These are phyloP conservation scores for Coemansia sp. DNA, from an alignment of 192 early-diverging fungal genomes.

Conservation along the genomic window DNA sequence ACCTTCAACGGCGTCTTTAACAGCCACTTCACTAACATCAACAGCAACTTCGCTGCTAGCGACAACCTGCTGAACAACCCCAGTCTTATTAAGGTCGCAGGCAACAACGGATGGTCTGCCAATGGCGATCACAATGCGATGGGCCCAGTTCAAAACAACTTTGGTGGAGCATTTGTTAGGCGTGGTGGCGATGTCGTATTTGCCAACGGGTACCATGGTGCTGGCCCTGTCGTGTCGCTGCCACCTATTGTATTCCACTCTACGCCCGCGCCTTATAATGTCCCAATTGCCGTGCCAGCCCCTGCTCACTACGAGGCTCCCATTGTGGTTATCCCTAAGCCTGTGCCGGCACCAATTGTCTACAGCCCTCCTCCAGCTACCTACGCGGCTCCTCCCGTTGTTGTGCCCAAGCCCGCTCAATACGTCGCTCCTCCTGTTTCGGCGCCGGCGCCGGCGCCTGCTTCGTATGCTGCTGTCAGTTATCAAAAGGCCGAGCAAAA, in stretches of 20 bases:
- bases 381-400: slow-evolving; percentile 7
- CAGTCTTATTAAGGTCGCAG: slow-evolving; percentile 7
- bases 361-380: slow-evolving; percentile 20
- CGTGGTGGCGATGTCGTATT: slow-evolving; percentile 17
- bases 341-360: neutral
- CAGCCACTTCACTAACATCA: slow-evolving; percentile 21
- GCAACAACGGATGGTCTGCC: slow-evolving; percentile 34
- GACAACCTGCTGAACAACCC: slow-evolving; percentile 42
- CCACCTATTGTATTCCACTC: slow-evolving; percentile 18
- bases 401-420: neutral
- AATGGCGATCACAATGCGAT: slow-evolving; percentile 29
- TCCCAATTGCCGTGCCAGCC: slow-evolving; percentile 14
- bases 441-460: slow-evolving; percentile 3
- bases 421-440: slow-evolving; percentile 1
- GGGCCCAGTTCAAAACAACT: slow-evolving; percentile 22
- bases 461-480: neutral
- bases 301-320: slow-evolving; percentile 14
- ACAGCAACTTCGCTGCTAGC: slow-evolving; percentile 13
- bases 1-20: slow-evolving; percentile 22
- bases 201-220: slow-evolving; percentile 10
- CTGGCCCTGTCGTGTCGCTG: neutral
- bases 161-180: slow-evolving; percentile 9
- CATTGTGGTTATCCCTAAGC: neutral
- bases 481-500: slow-evolving; percentile 10
- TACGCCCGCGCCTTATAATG: slow-evolving; percentile 4